phyloP scores from a whole-genome alignment of 768 basidiomycete species.

The Lentinus tigrinus region DNA sequence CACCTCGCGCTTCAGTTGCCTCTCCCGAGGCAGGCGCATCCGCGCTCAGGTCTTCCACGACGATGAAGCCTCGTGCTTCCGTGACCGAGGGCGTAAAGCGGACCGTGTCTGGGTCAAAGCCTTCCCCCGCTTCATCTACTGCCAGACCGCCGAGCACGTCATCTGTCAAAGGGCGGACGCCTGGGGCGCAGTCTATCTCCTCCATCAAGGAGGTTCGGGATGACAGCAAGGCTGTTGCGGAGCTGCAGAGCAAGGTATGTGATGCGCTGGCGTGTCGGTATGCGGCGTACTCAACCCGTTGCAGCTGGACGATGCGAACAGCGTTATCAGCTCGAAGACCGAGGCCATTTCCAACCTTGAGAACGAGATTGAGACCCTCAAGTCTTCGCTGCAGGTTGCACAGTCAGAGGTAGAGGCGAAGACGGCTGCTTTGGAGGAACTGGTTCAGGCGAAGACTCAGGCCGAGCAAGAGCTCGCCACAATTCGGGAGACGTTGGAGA shows the following conservation, averaged over 20 bases:
- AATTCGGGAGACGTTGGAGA: conserved; percentile 40
- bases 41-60: conserved; percentile 16
- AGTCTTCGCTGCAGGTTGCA: conserved; percentile 47
- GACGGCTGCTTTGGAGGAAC: conserved; percentile 38
- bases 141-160: conserved; percentile 37
- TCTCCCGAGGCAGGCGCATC: conserved; percentile 21
- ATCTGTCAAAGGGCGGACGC: conserved; percentile 40
- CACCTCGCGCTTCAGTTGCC: conserved; percentile 12
- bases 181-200: conserved; percentile 61
- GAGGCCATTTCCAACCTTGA: conserved; percentile 52
- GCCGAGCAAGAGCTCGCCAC: conserved; percentile 50
- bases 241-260: conserved; percentile 61
- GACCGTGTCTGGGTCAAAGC: conserved; percentile 41
- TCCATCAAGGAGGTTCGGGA: conserved; percentile 72
- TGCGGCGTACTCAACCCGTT: neutral
- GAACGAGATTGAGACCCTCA: conserved; percentile 47
- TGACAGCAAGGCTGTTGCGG: conserved; percentile 54
- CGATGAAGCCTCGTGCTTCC: conserved; percentile 54
- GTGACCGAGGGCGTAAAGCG: conserved; percentile 67
- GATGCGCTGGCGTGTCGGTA: neutral
- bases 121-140: conserved; percentile 27
- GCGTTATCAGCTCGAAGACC: conserved; percentile 53
- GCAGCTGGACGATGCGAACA: conserved; percentile 61
- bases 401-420: conserved; percentile 50
- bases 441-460: conserved; percentile 48